A percentile compares a stretch with the other conserved stretches of the same genome.
phyloP scores from a whole-genome alignment of 768 basidiomycete species.

The Amanita rimosa region DNA sequence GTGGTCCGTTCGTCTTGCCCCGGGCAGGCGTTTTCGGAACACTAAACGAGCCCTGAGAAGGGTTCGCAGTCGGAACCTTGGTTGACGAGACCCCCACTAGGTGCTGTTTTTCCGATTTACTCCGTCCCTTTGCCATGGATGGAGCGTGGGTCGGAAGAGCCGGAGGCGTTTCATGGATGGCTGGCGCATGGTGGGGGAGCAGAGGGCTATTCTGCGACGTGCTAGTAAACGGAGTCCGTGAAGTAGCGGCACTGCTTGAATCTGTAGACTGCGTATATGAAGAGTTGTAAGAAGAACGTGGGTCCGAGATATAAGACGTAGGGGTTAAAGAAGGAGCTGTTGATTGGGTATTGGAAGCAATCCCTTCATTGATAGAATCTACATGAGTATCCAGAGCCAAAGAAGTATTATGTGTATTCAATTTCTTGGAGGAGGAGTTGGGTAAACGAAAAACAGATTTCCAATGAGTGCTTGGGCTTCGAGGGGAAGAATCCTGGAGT shows the following conservation, averaged over 20 bases:
- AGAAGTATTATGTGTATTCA: conserved; percentile 26
- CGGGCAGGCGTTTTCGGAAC: conserved; percentile 25
- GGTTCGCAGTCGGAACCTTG: conserved; percentile 31
- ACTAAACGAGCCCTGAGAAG: conserved; percentile 35
- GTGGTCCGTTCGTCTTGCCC: conserved; percentile 37
- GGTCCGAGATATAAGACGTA: conserved; percentile 43
- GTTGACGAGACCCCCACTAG: conserved; percentile 15
- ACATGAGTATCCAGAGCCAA: conserved; percentile 40
- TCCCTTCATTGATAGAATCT: conserved; percentile 18
- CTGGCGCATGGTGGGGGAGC: conserved; percentile 22
- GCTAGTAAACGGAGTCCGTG: conserved; percentile 17
- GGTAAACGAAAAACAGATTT: conserved; percentile 67
- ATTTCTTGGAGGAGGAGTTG: conserved; percentile 53
- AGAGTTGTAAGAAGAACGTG: conserved; percentile 69
- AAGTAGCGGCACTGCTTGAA: conserved; percentile 32
- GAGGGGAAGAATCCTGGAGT: conserved; percentile 19
- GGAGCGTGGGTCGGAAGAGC: conserved; percentile 8
- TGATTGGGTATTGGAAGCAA: conserved; percentile 26
- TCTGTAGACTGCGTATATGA: conserved; percentile 70
- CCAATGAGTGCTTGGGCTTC: conserved; percentile 37
- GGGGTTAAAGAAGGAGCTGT: conserved; percentile 43
- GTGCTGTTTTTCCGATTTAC: conserved; percentile 34
- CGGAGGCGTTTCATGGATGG: conserved; percentile 28
- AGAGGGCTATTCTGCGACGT: conserved; percentile 14
- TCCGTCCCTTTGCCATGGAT: not conserved